Percentiles rank a stretch among this genome's conserved stretches.
Conservation (phyloP, 768 basidiomycete genomes). For the Russula olivacea region DNA sequence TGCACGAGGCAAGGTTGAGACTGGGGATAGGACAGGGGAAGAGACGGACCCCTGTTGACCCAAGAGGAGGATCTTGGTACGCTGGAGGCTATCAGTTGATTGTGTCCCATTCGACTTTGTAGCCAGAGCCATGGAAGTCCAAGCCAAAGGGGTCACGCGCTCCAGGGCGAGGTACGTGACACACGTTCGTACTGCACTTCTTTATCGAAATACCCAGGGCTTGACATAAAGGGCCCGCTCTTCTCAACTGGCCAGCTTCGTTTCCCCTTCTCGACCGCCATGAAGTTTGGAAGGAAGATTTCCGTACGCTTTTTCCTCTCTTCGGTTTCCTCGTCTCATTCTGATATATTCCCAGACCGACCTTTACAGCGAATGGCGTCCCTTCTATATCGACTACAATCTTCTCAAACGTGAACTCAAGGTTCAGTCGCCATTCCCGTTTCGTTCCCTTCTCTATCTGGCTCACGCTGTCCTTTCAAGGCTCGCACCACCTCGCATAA, state of each 20-base stretch:
- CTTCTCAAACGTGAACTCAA: conserved; percentile 87
- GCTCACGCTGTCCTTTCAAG: conserved; percentile 28
- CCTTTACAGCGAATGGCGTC: conserved; percentile 86
- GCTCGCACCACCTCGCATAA: conserved; percentile 45
- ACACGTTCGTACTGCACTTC: conserved; percentile 10
- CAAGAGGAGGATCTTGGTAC: conserved; percentile 67
- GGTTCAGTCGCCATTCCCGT: conserved; percentile 33
- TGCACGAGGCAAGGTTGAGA: conserved; percentile 31
- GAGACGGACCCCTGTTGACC: conserved; percentile 59
- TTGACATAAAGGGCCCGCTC: conserved; percentile 6
- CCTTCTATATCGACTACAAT: conserved; percentile 88
- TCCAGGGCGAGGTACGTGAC: not conserved
- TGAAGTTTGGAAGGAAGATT: conserved; percentile 84
- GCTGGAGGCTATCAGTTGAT: conserved; percentile 30
- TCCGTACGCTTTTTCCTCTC: conserved; percentile 38
- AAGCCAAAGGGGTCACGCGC: not conserved
- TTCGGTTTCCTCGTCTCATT: conserved; percentile 11
- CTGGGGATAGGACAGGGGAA: not conserved
- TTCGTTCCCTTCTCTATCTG: not conserved
- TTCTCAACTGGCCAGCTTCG: not conserved
- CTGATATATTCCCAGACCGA: conserved; percentile 48
- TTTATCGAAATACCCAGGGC: not conserved
- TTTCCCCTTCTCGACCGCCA: conserved; percentile 28
- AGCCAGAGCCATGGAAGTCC: conserved; percentile 11
- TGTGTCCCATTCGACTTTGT: conserved; percentile 13